Percentiles rank a stretch among this genome's conserved stretches.
These are phyloP conservation scores for Paramecium bursaria DNA, from an alignment of 73 alveolate genomes.

Conservation along the genomic window DNA sequence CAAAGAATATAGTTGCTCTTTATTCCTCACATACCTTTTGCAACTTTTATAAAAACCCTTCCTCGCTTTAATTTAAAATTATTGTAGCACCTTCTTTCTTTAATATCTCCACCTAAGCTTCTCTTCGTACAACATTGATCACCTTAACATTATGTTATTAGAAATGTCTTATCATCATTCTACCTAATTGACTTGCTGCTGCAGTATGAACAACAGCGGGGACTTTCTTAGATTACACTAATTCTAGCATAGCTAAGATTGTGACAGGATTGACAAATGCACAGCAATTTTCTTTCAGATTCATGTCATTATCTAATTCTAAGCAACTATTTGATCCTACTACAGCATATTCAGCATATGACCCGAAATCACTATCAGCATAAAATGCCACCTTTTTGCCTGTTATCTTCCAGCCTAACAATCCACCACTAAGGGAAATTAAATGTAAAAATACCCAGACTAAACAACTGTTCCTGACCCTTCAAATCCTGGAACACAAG, in stretches of 20 bases:
- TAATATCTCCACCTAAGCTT: slow-evolving; percentile 76
- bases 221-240: slow-evolving; percentile 37
- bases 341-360: slow-evolving; percentile 84
- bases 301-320: slow-evolving; percentile 70
- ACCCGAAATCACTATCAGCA: slow-evolving; percentile 68
- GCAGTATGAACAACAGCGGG: slow-evolving; percentile 82
- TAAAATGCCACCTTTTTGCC: slow-evolving; percentile 90
- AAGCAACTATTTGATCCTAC: slow-evolving; percentile 76
- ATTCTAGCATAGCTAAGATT: slow-evolving; percentile 73
- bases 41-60: slow-evolving; percentile 48
- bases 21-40: slow-evolving; percentile 3
- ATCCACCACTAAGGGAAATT: slow-evolving; percentile 80
- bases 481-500: slow-evolving; percentile 76
- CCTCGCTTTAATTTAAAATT: slow-evolving; percentile 58
- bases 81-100: slow-evolving; percentile 74
- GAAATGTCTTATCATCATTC: slow-evolving; percentile 76
- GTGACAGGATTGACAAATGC: slow-evolving; percentile 84
- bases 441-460: slow-evolving; percentile 69
- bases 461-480: slow-evolving; percentile 82
- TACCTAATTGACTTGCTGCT: slow-evolving; percentile 85
- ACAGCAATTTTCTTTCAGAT: slow-evolving; percentile 75
- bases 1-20: slow-evolving; percentile 83
- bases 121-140: slow-evolving; percentile 84
- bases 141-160: slow-evolving; percentile 72
- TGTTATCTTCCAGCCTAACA: slow-evolving; percentile 83